phyloP scores from a whole-genome alignment of 2,329 filamentous ascomycete genomes.

The Helicocarpus griseus region DNA sequence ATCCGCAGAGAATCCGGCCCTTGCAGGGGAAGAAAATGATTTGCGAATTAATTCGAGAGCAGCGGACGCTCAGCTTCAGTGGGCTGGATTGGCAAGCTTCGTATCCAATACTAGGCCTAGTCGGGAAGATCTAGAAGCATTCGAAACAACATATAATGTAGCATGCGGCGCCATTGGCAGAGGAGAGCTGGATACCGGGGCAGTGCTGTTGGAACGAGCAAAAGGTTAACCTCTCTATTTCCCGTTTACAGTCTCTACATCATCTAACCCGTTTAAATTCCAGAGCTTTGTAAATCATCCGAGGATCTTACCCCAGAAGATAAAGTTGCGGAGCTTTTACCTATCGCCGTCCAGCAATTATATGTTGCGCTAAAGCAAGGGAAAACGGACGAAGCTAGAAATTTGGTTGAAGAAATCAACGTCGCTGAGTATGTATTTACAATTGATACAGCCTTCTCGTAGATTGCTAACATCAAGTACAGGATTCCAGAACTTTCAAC shows the following conservation, averaged over 20 bases:
- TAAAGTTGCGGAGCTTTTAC: conserved; percentile 49
- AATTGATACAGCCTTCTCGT: neutral
- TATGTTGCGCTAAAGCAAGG: conserved; percentile 49
- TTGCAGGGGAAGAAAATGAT: conserved; percentile 47
- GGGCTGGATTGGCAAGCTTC: conserved; percentile 44
- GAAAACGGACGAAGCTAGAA: conserved; percentile 46
- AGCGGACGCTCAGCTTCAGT: conserved; percentile 52
- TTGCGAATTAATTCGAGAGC: conserved; percentile 53
- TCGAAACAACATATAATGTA: conserved; percentile 57
- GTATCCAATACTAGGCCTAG: conserved; percentile 44
- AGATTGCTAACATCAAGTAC: neutral
- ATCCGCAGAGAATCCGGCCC: conserved; percentile 28
- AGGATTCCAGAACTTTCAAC: conserved; percentile 51
- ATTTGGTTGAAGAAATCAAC: conserved; percentile 42
- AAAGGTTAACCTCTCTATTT: conserved; percentile 31
- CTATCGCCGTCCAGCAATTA: conserved; percentile 52
- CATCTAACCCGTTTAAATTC: neutral
- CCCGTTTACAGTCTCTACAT: neutral
- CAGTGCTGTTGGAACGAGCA: conserved; percentile 50
- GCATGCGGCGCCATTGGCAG: conserved; percentile 54
- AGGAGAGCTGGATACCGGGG: conserved; percentile 48
- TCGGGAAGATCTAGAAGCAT: conserved; percentile 52
- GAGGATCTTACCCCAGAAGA: conserved; percentile 52
- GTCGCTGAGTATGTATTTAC: conserved; percentile 39
- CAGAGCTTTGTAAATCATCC: conserved; percentile 49